Base-by-base conservation (phyloP, 2,329 filamentous ascomycete species). In the Xylaria sp. region DNA sequence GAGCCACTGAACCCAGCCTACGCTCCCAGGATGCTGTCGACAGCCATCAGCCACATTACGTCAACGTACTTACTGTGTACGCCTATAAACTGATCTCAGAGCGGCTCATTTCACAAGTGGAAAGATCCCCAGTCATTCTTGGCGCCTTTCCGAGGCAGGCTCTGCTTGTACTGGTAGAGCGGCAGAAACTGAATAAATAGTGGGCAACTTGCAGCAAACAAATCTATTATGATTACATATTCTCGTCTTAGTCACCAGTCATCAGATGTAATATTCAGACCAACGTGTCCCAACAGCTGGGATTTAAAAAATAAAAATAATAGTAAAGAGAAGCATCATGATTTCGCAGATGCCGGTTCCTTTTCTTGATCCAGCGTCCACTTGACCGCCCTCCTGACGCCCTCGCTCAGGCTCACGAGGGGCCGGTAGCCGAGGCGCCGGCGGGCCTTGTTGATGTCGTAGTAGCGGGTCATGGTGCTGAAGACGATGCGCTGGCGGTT, bases 361-460 rank as follows among this genome's bases (percentile, higher is more conserved):
- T 76, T 75, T 58, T 82, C 77, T 65, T 83, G 76, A 56, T 81
- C 79, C 49, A 83, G 57, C 45, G 80, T 80, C 80, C 81, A 85
- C 50, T 70, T 68, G 17, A 85, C 81, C 8, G 80, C 76, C 50
- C 77, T 75, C 59, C 73, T 72, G 46, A 86, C 74, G 9, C 87
- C 89, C 62, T 91, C 87, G 57, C 86, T 80, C 52, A 92, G 73
- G 39, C 77, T 76, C 48, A 89, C 85, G 49, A 90, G 72, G 2
- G 89, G 89, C 69, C 74, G 70, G 72, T 92, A 92, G 2, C 86
- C 86, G 50, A 92, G 74, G 62, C 88, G 77, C 63, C 71, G 76
- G 78, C 85, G 89, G 52, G 89, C 89, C 80, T 92, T 92, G 54
- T 77, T 76, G 68, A 91, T 91, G 73, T 86, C 85, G 73, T 89